These are phyloP conservation scores for Yarrowia bubula DNA, from an alignment of 805 yeast genomes.

Conservation along the genomic window DNA sequence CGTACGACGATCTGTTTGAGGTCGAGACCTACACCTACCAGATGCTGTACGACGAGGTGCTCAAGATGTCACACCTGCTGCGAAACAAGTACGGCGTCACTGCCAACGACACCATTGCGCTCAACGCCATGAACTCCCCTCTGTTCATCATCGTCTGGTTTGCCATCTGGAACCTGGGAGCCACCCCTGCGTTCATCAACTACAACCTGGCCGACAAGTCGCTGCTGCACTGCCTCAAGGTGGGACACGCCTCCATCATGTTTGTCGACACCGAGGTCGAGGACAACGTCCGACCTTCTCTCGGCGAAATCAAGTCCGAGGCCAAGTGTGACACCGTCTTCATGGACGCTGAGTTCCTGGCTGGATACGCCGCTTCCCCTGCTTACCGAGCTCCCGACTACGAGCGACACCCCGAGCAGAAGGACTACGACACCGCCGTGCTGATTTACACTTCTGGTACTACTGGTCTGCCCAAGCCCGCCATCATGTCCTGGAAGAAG, in stretches of 20 bases:
- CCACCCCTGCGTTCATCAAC: constrained; percentile 81
- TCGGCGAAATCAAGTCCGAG: constrained; percentile 41
- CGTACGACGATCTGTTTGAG: constrained; percentile 53
- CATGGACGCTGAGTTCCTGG: constrained; percentile 48
- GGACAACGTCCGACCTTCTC: constrained; percentile 51
- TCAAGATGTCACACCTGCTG: constrained; percentile 65
- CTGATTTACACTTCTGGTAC: constrained; percentile 92
- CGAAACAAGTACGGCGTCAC: constrained; percentile 61
- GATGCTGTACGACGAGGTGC: constrained; percentile 63
- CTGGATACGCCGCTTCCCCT: constrained; percentile 43
- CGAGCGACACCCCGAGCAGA: constrained; percentile 54
- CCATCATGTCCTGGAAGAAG: constrained; percentile 89
- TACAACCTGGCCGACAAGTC: constrained; percentile 73
- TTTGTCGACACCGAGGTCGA: constrained; percentile 74
- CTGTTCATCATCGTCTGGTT: constrained; percentile 76
- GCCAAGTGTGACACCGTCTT: constrained; percentile 32
- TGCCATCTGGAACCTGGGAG: constrained; percentile 89
- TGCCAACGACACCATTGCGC: constrained; percentile 65
- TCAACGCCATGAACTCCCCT: constrained; percentile 81
- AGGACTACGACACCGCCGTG: constrained; percentile 62
- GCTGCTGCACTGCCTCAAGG: constrained; percentile 72
- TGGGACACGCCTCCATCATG: constrained; percentile 61
- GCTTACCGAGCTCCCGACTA: constrained; percentile 52
- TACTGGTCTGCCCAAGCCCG: constrained; percentile 92
- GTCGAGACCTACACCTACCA: constrained; percentile 65